phyloP scores from a whole-genome alignment of 345 rosid genomes.

The Clausena lansium region DNA sequence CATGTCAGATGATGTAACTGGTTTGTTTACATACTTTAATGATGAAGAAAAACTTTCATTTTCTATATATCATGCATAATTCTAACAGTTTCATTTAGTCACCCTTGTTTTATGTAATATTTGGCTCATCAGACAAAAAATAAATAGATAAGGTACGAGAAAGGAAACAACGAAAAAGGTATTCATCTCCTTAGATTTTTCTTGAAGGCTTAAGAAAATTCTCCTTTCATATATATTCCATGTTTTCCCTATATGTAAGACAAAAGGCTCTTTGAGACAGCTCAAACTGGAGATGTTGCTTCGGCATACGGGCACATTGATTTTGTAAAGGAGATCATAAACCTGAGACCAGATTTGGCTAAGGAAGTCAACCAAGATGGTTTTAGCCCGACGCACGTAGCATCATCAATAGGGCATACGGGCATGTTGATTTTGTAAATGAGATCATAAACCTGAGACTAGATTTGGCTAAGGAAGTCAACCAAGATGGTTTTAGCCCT shows the following conservation, averaged over 20 bases:
- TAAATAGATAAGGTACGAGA: no score
- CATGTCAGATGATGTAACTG: no score
- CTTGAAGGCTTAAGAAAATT: no score
- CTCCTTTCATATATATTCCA: no score
- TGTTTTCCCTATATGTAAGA: background rate
- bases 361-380: slow-evolving; percentile 37
- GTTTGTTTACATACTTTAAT: background rate
- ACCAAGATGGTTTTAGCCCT: slow-evolving; percentile 38
- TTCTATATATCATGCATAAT: no score
- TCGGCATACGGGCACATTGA: slow-evolving; percentile 25
- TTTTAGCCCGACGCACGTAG: slow-evolving; percentile 42
- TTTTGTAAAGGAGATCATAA: slow-evolving; percentile 25
- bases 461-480: slow-evolving; percentile 30
- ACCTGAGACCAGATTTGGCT: slow-evolving; percentile 29
- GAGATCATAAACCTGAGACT: slow-evolving; percentile 30
- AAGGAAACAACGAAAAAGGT: no score
- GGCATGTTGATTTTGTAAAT: slow-evolving; percentile 26
- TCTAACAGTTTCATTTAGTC: background rate
- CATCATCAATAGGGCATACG: slow-evolving; percentile 36
- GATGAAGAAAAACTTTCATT: no score
- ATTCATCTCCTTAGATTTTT: no score
- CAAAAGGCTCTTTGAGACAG: slow-evolving; percentile 19
- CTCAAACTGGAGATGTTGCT: slow-evolving; percentile 32
- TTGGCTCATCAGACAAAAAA: background rate
- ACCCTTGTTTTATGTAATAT: background rate